These are phyloP conservation scores for Panicum hallii DNA, from an alignment of 202 grass and related monocot species.

Conservation along the genomic window DNA sequence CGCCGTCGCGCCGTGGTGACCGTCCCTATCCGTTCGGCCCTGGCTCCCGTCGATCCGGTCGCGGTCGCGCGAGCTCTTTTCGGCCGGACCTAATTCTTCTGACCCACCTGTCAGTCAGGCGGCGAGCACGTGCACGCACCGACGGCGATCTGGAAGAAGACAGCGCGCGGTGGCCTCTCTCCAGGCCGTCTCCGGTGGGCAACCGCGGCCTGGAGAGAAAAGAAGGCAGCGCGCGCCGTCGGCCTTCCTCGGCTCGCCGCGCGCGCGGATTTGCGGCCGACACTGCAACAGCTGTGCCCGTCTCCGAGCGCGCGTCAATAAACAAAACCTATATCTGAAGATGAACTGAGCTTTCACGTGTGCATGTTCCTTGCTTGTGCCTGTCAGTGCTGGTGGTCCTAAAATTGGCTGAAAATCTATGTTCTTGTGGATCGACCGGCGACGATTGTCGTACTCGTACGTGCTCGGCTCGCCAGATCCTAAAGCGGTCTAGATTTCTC, in stretches of 20 bases:
- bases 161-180: not conserved
- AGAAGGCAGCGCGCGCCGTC: not conserved
- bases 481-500: conserved; percentile 32
- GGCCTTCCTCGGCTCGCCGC: conserved; percentile 30
- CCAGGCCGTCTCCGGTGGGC: not conserved
- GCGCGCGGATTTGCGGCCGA: not conserved
- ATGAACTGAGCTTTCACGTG: not conserved
- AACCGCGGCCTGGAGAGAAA: not conserved
- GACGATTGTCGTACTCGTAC: not conserved
- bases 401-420: not conserved
- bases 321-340: not conserved
- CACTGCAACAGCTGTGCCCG: conserved; percentile 6
- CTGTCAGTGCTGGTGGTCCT: not conserved
- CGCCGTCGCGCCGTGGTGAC: not conserved
- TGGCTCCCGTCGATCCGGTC: not conserved
- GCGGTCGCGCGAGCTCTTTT: not conserved
- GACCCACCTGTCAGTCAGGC: conserved; percentile 32
- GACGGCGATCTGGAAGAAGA: not conserved
- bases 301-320: not conserved
- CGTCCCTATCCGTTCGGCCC: conserved; percentile 34
- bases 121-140: not conserved
- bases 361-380: not conserved
- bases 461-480: not conserved
- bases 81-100: conserved; percentile 18
- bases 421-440: not conserved